These are phyloP conservation scores for Leishmania major DNA, from an alignment of 208 protist species.

Conservation along the genomic window DNA sequence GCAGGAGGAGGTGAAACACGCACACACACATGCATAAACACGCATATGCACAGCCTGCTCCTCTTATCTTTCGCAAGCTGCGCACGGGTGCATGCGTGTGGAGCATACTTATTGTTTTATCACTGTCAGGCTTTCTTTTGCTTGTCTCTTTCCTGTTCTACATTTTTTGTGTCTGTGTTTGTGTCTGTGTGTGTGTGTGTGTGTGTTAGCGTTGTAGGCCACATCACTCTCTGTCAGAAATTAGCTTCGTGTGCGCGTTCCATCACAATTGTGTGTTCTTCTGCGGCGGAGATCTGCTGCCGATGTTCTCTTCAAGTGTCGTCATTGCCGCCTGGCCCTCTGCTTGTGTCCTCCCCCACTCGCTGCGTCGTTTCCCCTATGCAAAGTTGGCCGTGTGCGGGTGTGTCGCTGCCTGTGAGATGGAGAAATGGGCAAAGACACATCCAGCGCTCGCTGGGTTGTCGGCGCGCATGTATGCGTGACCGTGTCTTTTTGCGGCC, in stretches of 20 bases:
- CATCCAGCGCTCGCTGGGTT: not conserved
- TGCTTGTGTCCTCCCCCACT: not conserved
- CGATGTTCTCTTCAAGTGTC: not conserved
- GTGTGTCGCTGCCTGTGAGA: not conserved
- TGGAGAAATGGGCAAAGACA: not conserved
- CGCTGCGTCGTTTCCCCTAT: not conserved
- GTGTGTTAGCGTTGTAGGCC: not conserved
- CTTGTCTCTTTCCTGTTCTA: not conserved
- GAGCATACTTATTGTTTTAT: not conserved
- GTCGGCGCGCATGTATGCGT: constrained; percentile 1
- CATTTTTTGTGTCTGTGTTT: not conserved
- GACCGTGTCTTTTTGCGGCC: not conserved
- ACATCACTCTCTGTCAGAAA: not conserved
- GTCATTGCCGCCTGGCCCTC: too few relatives aligned
- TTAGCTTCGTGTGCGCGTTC: not conserved
- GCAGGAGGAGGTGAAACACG: not conserved
- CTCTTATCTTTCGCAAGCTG: not conserved
- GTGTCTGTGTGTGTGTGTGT: not conserved
- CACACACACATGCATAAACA: not conserved
- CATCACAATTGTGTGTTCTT: not conserved
- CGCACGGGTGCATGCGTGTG: not conserved
- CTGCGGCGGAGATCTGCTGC: not conserved
- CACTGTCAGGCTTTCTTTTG: not conserved
- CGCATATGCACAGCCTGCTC: not conserved
- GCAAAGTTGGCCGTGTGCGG: not conserved